A percentile compares a stretch with the other conserved stretches of the same genome.
These are phyloP conservation scores for Chaetomium sp. DNA, from an alignment of 2,329 filamentous ascomycete genomes.

Conservation along the genomic window DNA sequence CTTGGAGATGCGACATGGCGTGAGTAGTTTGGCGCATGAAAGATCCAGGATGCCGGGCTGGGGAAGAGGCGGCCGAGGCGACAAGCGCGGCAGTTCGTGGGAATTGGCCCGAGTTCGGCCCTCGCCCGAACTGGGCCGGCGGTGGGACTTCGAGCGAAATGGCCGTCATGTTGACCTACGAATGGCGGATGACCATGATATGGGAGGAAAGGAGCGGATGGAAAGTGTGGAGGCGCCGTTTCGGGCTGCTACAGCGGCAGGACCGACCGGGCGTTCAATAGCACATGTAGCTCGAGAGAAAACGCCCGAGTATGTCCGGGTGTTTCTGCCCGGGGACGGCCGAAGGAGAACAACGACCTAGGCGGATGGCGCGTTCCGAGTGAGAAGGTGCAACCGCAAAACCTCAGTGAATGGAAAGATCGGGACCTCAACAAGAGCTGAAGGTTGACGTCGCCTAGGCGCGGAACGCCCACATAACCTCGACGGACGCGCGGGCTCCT, in stretches of 20 bases:
- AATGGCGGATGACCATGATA: slow-evolving; percentile 15
- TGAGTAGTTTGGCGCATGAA: slow-evolving; percentile 15
- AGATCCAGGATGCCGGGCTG: slow-evolving; percentile 14
- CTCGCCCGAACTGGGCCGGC: slow-evolving; percentile 13
- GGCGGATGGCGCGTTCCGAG: no score
- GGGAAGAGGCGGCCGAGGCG: slow-evolving; percentile 13
- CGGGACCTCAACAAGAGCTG: no score
- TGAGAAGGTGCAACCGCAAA: no score
- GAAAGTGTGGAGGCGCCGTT: background rate
- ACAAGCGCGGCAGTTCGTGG: slow-evolving; percentile 12
- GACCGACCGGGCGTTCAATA: no score
- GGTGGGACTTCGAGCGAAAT: slow-evolving; percentile 18
- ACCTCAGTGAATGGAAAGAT: no score
- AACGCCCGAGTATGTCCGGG: no score
- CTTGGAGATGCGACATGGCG: slow-evolving; percentile 20
- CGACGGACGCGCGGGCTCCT: no score
- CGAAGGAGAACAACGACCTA: no score
- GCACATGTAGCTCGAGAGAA: no score
- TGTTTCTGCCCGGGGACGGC: no score
- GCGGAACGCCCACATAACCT: no score
- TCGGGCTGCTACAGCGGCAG: background rate
- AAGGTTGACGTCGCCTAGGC: no score
- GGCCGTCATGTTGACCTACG: slow-evolving; percentile 21
- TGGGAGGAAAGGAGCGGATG: background rate
- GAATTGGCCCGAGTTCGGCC: slow-evolving; percentile 14